Evolutionary conservation across 257 asterid genomes (phyloP).

Genomic region (Ocimum tenuiflorum): DNA sequence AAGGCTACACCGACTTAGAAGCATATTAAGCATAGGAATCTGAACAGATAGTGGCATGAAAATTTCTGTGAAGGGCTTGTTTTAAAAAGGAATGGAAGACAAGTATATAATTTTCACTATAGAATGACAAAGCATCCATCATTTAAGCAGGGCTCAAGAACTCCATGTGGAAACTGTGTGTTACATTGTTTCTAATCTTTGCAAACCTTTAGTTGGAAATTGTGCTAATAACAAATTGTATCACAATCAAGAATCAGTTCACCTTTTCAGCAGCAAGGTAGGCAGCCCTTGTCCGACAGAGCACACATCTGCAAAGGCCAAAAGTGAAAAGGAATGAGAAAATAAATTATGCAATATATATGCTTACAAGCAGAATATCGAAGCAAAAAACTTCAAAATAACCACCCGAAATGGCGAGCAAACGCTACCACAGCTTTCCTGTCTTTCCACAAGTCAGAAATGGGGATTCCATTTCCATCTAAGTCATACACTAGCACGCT

Average conservation of each 20-base stretch:
- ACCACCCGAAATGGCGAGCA: conserved; percentile 96
- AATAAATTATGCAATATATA: neutral
- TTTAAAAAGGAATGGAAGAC: neutral
- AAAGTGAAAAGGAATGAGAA: neutral
- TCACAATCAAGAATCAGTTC: conserved; percentile 1
- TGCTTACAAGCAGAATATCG: neutral
- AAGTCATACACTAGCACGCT: conserved; percentile 51
- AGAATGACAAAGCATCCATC: neutral
- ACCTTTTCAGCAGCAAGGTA: conserved; percentile 84
- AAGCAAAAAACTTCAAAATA: conserved; percentile 3
- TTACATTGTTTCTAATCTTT: neutral
- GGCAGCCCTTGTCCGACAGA: conserved; percentile 86
- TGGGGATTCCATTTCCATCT: conserved; percentile 52
- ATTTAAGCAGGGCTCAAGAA: neutral
- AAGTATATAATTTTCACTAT: neutral
- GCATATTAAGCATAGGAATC: neutral
- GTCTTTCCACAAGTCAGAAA: conserved; percentile 88
- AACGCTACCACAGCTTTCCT: conserved; percentile 93
- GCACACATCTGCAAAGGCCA: conserved; percentile 65
- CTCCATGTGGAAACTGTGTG: neutral
- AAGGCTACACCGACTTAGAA: neutral
- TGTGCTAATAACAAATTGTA: neutral
- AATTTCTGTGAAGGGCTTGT: neutral
- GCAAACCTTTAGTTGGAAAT: neutral
- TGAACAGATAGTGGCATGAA: neutral